Base-by-base conservation (phyloP, 2,329 filamentous ascomycete genomes). In the Daldinia eschscholtzii region DNA sequence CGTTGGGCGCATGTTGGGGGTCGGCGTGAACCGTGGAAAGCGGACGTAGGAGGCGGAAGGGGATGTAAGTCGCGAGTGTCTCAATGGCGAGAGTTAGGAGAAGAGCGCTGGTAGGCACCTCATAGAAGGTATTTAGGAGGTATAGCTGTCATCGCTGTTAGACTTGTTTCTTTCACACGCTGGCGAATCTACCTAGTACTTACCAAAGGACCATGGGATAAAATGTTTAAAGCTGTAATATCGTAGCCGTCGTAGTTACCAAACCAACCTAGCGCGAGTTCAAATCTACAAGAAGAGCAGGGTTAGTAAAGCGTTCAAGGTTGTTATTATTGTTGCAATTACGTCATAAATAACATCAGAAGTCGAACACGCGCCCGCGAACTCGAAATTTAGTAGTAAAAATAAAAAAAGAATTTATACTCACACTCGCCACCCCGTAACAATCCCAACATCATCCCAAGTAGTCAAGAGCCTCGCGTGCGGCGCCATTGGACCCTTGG, bases 41-140 rank as follows among this genome's bases (percentile, higher is more conserved):
- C 4, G 88, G 86, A 57, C 93, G 92, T 61, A 97, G 83, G 48
- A 96, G 85, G 67, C 87, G 85, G 80, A 97, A 95, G 0, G 94
- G 93, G 30, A 93, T 76, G 46, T 90, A 89, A 46, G 89, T 88
- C 2, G 92, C 88, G 66, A 90, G 74, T 59, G 92, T 82, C 74
- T 94, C 92, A 74, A 95, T 91, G 37, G 82, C 79, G 57, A 93
- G 85, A 39, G 88, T 88, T 42, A 87, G 82, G 33, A 89, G 75
- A 20, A 90, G 85, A 0, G 91, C 91, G 60, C 83, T 79, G 28
- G 87, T 83, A 28, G 87, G 86, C 72, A 97, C 85, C 39, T 84
- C 81, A 85, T 97, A 97, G 83, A 97, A 97, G 59, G 89, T 89
- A 33, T 85, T 85, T 30, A 97, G 84, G 48, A 98, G 89, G 77